Percentiles rank a stretch among this genome's conserved stretches.
Conservation (phyloP, 768 basidiomycete genomes). For the Crepidotus variabilis region DNA sequence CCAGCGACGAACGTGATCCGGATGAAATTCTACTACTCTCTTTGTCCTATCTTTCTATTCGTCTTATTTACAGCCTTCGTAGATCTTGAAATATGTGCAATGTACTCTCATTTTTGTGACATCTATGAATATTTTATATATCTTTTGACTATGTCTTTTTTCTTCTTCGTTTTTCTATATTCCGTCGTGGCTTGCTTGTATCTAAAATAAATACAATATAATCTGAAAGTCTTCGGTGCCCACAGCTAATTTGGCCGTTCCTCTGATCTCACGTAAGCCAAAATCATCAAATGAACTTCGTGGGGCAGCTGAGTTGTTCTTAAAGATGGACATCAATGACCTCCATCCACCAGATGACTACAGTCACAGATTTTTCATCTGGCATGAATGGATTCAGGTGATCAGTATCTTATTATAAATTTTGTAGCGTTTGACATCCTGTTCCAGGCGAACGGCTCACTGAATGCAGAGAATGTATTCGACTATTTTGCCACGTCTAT, state of each 20-base stretch:
- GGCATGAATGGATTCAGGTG: conserved; percentile 88
- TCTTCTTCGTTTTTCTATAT: too few relatives aligned
- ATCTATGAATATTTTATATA: too few relatives aligned
- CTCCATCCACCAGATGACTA: conserved; percentile 81
- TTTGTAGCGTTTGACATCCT: conserved; percentile 3
- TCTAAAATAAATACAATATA: too few relatives aligned
- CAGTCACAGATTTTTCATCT: conserved; percentile 80
- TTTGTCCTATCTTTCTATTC: conserved; percentile 15
- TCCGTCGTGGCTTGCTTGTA: too few relatives aligned
- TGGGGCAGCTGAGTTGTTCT: too few relatives aligned
- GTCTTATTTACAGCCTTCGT: conserved; percentile 1
- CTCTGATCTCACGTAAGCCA: too few relatives aligned
- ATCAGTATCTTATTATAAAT: conserved; percentile 6
- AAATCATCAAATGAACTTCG: too few relatives aligned
- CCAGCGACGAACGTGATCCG: conserved; percentile 68
- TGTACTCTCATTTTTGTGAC: not conserved
- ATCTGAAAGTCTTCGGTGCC: too few relatives aligned
- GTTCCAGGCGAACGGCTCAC: conserved; percentile 66
- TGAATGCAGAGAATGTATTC: conserved; percentile 75
- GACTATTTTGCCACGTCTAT: conserved; percentile 89
- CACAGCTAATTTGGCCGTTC: too few relatives aligned
- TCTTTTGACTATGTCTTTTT: too few relatives aligned
- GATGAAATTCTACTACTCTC: conserved; percentile 31
- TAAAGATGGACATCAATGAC: conserved; percentile 45
- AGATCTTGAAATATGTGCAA: not conserved